Conservation (phyloP, 306 rosid species). For the Citrullus colocynthis region DNA sequence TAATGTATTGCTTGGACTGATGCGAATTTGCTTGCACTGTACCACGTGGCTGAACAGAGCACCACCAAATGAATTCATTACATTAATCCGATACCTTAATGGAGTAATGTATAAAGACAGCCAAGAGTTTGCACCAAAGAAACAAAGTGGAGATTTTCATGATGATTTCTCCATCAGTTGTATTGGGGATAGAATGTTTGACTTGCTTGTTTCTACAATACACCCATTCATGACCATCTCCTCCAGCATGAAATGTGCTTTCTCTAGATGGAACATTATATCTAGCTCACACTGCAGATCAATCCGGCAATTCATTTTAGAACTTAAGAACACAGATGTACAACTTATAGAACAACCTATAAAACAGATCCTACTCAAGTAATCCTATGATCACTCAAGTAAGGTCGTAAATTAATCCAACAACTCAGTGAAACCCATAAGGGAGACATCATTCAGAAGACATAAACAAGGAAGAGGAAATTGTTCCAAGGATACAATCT, state of each 20-base stretch:
- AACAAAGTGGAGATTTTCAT: slow-evolving; percentile 12
- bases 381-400: too few species aligned
- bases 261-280: slow-evolving; percentile 95
- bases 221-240: slow-evolving; percentile 98
- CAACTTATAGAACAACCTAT: too few species aligned
- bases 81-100: neutral
- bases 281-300: slow-evolving; percentile 87
- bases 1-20: neutral
- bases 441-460: neutral
- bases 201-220: slow-evolving; percentile 41
- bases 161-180: slow-evolving; percentile 83
- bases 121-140: neutral
- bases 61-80: neutral
- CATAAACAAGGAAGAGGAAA: neutral
- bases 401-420: neutral
- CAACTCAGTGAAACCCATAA: neutral
- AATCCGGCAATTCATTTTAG: neutral
- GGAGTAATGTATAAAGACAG: neutral
- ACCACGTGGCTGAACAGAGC: neutral
- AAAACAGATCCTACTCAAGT: too few species aligned
- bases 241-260: slow-evolving; percentile 95
- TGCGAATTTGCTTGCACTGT: neutral
- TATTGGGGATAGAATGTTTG: slow-evolving; percentile 60
- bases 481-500: neutral
- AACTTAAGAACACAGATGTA: too few species aligned